Base-by-base conservation (phyloP, 805 yeast species). In the Nematodospora valgi region DNA sequence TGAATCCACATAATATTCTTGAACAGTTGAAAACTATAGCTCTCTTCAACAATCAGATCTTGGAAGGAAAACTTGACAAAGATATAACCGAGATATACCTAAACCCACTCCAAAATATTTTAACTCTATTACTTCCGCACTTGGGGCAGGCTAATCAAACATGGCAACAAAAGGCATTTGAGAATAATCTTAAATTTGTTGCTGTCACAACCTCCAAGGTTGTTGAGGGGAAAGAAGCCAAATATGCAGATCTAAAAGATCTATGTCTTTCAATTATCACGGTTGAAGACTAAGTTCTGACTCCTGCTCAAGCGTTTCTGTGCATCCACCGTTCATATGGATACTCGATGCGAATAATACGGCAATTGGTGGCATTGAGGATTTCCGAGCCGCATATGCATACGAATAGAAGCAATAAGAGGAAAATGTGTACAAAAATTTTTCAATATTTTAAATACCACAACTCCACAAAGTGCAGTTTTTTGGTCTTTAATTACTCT, bases 181-280 rank as follows among this genome's bases (percentile, higher is more conserved):
- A 16, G 15, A 27, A 64, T 40, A 64, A 64, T 42, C 35, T 58
- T 14, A 51, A 49, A 38, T 65, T 56, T 39, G 52, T 64, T 21
- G 53, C 60, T 21, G 65, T 51, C 7, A 34, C 52, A 6, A 41
- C 51, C 2, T 14, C 37, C 6, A 26, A 32, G 8, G 34, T 37
- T 9, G 23, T 40, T 17, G 23, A 34, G 13, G 31, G 21, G 15
- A 18, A 11, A 27, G 27, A 21, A 12, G 13, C 15, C 11, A 4
- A 20, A 21, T n/a, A 4, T 23, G 32, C 11, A 3, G 19, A 27
- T 8, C 14, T 21, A 22, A 21, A 12, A 19, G 28, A 15, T 13
- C n/a, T n/a, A n/a, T n/a, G n/a, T n/a, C n/a, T n/a, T n/a, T n/a
- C n/a, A n/a, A n/a, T n/a, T n/a, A n/a, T n/a, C n/a, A n/a, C n/a